Base-by-base conservation (phyloP, 1,284 basidiomycete species). In the Apiotrichum laibachii region DNA sequence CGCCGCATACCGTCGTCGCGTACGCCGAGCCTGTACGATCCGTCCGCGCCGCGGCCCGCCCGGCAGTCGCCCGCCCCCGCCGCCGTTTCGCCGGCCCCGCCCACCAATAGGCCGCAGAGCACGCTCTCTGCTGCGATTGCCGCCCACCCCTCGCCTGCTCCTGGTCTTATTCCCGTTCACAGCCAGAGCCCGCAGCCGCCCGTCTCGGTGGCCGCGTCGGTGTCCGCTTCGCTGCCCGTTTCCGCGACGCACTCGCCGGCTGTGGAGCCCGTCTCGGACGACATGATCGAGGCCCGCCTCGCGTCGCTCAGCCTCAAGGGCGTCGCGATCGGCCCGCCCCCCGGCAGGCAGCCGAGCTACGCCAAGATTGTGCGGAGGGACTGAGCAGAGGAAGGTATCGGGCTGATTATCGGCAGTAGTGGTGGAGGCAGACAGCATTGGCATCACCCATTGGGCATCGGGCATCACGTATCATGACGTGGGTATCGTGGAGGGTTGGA, bases 291-390 rank as follows among this genome's bases (percentile, higher is more conserved):
- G 63, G 74, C 70, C 2, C 71, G 67, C 39, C 51, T 76, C 31
- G 68, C 67, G 16, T 70, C 68, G 10, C 55, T 76, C n/a, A 66
- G 56, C 39, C 45, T 76, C 51, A 71, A 66, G 43, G 71, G 72
- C 12, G 67, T 75, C 10, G 55, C 51, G 50, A 70, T 68, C 47
- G 72, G 67, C 33, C 40, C 37, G 33, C 70, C 64, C 3, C 59
- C 65, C 7, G 31, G 33, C 11, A 50, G 53, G 19, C 62, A 64
- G 44, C 67, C 72, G 34, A 70, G 68, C 49, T 77, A 77, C 64
- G 75, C 75, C 37, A 75, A 73, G 63, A 68, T 75, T 33, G 71
- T 75, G n/a, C 59, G 71, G 47, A 56, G 73, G 54, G 75, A 77
- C 50, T 73, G 65, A 55, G 8, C 9, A 42, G 3, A 19, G 40